Evolutionary conservation across 2,329 filamentous ascomycete species (phyloP).

Genomic region (Neoscytalidium dimidiatum): DNA sequence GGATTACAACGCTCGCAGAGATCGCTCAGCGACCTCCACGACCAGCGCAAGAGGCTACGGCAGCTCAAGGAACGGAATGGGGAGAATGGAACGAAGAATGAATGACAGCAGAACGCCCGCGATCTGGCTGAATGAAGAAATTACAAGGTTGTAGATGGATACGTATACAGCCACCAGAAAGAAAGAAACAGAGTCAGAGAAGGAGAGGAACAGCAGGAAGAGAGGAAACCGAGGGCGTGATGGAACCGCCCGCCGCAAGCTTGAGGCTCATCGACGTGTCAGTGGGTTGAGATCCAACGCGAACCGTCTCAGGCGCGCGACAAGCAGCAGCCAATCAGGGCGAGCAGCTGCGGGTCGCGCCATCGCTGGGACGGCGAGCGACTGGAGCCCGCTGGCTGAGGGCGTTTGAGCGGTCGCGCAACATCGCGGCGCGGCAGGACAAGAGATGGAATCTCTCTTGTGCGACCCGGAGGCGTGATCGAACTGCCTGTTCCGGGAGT

Average conservation of each 20-base stretch:
- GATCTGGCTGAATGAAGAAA: constrained; percentile 4
- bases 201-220: not conserved
- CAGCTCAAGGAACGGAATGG: not conserved
- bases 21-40: not conserved
- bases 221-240: not conserved
- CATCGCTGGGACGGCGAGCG: not conserved
- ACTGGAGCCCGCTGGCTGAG: constrained; percentile 1
- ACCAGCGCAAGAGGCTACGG: constrained; percentile 7
- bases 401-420: not conserved
- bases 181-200: constrained; percentile 17
- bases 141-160: constrained; percentile 18
- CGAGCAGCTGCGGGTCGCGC: not conserved
- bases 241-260: not conserved
- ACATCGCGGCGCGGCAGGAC: not conserved
- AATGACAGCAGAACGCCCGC: constrained; percentile 13
- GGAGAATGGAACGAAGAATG: not conserved
- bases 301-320: constrained; percentile 18
- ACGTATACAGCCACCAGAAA: not conserved
- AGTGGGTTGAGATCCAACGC: constrained; percentile 15
- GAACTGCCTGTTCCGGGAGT: constrained; percentile 4
- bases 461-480: constrained; percentile 16
- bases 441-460: not conserved
- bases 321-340: constrained; percentile 12
- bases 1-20: not conserved
- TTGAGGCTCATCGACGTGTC: constrained; percentile 12